A percentile compares a stretch with the other conserved stretches of the same genome.
Evolutionary conservation across 768 basidiomycete genomes (phyloP).

Genomic region (Lactarius tabidus): DNA sequence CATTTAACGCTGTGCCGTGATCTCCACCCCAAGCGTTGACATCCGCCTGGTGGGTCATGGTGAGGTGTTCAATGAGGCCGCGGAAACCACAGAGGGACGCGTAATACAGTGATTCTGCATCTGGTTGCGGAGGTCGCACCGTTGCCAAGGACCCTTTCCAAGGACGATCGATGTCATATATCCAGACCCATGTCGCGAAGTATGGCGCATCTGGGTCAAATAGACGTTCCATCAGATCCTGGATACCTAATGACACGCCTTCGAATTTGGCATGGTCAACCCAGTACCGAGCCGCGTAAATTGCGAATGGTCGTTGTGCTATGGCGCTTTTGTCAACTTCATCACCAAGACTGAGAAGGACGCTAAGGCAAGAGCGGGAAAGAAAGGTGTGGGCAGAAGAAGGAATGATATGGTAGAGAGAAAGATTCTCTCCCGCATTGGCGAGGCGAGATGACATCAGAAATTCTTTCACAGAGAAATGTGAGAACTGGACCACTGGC

Average conservation of each 20-base stretch:
- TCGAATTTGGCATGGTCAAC: constrained; percentile 1
- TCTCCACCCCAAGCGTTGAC: no score
- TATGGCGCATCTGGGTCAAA: not conserved
- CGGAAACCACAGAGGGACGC: no score
- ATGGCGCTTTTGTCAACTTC: not conserved
- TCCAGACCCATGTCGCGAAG: constrained; percentile 1
- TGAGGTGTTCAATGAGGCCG: no score
- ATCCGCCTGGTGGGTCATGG: no score
- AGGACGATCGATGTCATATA: not conserved
- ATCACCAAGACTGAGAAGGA: not conserved
- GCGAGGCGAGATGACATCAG: not conserved
- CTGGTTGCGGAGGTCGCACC: not conserved
- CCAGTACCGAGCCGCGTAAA: constrained; percentile 15
- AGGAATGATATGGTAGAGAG: not conserved
- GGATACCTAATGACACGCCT: not conserved
- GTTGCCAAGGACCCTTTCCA: not conserved
- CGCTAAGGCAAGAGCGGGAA: not conserved
- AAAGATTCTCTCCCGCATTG: not conserved
- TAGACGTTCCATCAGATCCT: not conserved
- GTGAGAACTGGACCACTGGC: not conserved
- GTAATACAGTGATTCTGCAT: not conserved
- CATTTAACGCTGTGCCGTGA: no score
- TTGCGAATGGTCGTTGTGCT: not conserved
- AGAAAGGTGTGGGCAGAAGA: not conserved
- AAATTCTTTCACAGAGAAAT: not conserved